Evolutionary conservation across 2,329 filamentous ascomycete species (phyloP), one percentile per base, ranked within the genome.

Genomic region (Exophiala sp.): DNA sequence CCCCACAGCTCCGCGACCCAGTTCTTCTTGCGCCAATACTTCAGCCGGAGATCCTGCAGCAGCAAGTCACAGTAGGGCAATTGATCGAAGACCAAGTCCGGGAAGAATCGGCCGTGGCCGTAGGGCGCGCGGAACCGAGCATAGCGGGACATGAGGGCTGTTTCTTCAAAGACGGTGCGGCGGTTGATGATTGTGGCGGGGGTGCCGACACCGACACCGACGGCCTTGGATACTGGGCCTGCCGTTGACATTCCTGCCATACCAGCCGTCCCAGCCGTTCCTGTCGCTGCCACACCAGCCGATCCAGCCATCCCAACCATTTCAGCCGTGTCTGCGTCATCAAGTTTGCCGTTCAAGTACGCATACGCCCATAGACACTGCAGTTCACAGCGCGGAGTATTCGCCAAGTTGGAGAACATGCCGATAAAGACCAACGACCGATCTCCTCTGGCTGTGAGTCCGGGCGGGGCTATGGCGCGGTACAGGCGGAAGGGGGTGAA

Each of bases 61-160:
- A 91, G 64, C 61, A 83, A 61, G 65, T 90, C 86, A 14, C 88
- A 64, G 61, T 88, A 93, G 2, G 85, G 85, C 46, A 91, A 64
- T 0, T 77, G 77, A 64, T 93, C 87, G 61, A 91, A 90, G 14
- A 86, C 81, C 57, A 89, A 82, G 63, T 87, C 85, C 0, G 82
- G 82, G 50, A 76, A 73, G 61, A 72, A 75, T 32, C 70, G 72
- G 1, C 84, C 84, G 60, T 80, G 82, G 0, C 84, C 85, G 2
- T 71, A 75, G 1, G 83, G 80, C 59, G 85, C 86, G 21, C 86
- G 74, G 77, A 82, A 83, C 56, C 75, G 80, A 3, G 83, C 82
- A 63, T 84, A 91, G 30, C 84, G 79, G 16, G 76, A 81, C 62
- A 84, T 74, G 40, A 88, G 68, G 19, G 82, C 75, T 0, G 82